Conservation (phyloP, 2,329 filamentous ascomycete species). For the Pseudohalonectria lignicola region DNA sequence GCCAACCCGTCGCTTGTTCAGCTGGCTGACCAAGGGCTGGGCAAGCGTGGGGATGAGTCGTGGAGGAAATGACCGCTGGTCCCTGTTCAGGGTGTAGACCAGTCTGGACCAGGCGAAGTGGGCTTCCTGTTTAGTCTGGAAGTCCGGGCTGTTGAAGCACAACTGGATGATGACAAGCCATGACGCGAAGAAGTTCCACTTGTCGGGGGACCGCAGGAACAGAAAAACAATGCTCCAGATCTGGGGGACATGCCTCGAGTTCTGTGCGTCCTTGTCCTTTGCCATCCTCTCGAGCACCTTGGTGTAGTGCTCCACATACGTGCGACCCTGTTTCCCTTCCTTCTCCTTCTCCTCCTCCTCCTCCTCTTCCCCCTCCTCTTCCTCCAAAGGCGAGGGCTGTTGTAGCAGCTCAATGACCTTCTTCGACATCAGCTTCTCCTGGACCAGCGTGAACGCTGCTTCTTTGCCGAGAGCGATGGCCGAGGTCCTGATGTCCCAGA, state of each 20-base stretch:
- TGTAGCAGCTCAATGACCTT: conserved; percentile 55
- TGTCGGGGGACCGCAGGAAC: conserved; percentile 58
- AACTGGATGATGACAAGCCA: conserved; percentile 74
- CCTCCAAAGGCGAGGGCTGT: conserved; percentile 26
- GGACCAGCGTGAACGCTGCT: conserved; percentile 57
- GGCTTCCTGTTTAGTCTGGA: conserved; percentile 60
- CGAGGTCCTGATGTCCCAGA: conserved; percentile 64
- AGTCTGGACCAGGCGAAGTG: conserved; percentile 81
- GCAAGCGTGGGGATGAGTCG: conserved; percentile 38
- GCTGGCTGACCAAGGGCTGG: conserved; percentile 57
- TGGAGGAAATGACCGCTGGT: conserved; percentile 48
- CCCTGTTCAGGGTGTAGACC: conserved; percentile 60
- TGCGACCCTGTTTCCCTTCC: conserved; percentile 48
- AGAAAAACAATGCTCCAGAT: conserved; percentile 82
- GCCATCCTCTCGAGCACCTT: conserved; percentile 59
- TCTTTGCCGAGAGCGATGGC: conserved; percentile 67
- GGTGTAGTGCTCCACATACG: conserved; percentile 60
- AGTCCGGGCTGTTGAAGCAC: conserved; percentile 74
- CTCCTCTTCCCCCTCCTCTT: no score
- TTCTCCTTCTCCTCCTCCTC: no score
- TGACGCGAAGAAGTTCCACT: conserved; percentile 61
- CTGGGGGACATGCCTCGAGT: conserved; percentile 61
- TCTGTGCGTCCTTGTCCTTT: conserved; percentile 48
- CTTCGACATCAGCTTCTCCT: conserved; percentile 56
- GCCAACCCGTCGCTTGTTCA: conserved; percentile 48